Conservation (phyloP, 257 asterid genomes). For the Forsythia viridissima region DNA sequence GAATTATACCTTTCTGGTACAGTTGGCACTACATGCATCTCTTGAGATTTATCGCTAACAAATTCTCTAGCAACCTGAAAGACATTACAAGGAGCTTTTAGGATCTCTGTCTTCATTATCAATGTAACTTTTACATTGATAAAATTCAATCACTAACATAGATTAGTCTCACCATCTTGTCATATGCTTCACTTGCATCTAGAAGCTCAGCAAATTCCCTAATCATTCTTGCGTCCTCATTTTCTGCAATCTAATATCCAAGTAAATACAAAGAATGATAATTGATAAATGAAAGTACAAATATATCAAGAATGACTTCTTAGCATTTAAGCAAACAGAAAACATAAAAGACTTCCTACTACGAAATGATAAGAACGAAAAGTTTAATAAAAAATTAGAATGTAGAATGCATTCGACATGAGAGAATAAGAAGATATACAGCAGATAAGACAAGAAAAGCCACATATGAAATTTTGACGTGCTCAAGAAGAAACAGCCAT, state of each 20-base stretch:
- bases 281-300: conserved; percentile 3
- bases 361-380: background rate
- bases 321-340: background rate
- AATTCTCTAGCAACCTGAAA: conserved; percentile 33
- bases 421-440: background rate
- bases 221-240: conserved; percentile 54
- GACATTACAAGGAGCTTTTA: conserved; percentile 18
- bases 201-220: conserved; percentile 79
- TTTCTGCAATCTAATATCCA: conserved; percentile 68
- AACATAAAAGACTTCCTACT: background rate
- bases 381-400: background rate
- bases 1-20: conserved; percentile 61
- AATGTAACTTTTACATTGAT: background rate
- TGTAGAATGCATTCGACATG: background rate
- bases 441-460: background rate
- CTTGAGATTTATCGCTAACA: conserved; percentile 34
- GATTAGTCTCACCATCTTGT: conserved; percentile 45
- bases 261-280: conserved; percentile 35
- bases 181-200: conserved; percentile 61
- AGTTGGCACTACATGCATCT: conserved; percentile 34
- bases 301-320: background rate
- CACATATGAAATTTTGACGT: background rate
- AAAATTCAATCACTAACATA: background rate
- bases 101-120: conserved; percentile 10
- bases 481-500: background rate